Percentiles rank a stretch among this genome's conserved stretches.
Conservation (phyloP, 257 asterid genomes). For the Buddleja alternifolia region DNA sequence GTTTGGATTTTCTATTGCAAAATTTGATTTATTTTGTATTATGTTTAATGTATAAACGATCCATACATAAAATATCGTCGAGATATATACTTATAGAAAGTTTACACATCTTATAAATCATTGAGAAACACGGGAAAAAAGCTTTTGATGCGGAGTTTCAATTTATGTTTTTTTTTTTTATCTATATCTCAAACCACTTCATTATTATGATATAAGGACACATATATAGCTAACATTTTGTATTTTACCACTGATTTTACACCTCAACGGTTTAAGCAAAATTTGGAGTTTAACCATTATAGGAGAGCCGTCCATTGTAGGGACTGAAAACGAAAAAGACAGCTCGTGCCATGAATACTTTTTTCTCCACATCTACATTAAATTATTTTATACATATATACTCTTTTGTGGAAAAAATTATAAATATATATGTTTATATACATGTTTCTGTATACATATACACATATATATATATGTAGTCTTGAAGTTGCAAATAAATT, state of each 20-base stretch:
- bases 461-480: no score
- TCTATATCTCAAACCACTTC: background rate
- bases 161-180: background rate
- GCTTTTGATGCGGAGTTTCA: background rate
- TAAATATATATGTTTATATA: no score
- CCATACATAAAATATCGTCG: no score
- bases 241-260: slow-evolving; percentile 12
- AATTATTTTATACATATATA: no score
- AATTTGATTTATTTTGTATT: no score
- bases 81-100: background rate
- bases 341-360: background rate
- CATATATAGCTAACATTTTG: background rate
- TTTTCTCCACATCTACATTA: background rate
- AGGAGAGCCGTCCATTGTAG: slow-evolving; percentile 25
- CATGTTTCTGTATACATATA: no score
- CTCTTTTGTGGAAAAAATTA: no score
- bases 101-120: no score
- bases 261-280: slow-evolving; percentile 12
- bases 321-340: background rate
- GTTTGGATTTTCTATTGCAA: background rate
- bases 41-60: no score
- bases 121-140: no score
- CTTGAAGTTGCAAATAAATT: no score
- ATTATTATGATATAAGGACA: background rate
- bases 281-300: background rate